phyloP scores from a whole-genome alignment of 164 flowering plant genomes.

The Brasenia schreberi region DNA sequence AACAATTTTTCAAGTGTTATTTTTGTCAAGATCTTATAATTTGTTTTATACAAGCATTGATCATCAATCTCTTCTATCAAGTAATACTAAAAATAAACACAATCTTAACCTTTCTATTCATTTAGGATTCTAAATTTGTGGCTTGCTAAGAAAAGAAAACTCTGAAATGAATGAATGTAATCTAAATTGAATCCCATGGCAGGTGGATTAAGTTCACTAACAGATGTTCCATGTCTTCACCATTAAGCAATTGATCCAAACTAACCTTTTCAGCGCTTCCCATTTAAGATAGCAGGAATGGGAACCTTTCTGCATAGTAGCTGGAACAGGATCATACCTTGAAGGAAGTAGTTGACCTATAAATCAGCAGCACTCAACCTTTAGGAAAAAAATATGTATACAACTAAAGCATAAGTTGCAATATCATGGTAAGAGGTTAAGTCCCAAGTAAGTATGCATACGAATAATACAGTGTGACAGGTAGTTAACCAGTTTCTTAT shows the following conservation, averaged over 20 bases:
- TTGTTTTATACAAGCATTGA: no score
- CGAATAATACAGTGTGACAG: no score
- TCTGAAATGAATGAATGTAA: no score
- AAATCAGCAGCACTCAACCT: not conserved
- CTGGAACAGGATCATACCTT: conserved; percentile 63
- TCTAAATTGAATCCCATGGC: no score
- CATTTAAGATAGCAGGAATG: conserved; percentile 26
- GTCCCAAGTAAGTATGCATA: no score
- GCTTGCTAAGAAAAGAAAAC: not conserved
- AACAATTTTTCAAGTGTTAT: no score
- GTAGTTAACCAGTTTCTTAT: not conserved
- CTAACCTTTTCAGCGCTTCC: conserved; percentile 74
- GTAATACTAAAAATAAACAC: not conserved
- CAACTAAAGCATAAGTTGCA: not conserved
- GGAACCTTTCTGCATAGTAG: conserved; percentile 79
- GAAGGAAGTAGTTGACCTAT: conserved; percentile 95
- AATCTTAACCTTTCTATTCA: not conserved
- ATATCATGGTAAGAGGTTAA: no score
- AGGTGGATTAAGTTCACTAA: no score
- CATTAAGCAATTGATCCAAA: not conserved
- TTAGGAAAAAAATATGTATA: not conserved
- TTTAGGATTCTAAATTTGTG: not conserved
- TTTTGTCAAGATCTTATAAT: no score
- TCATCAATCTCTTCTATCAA: no score
- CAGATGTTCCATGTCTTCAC: no score